Evolutionary conservation across 176 grass and related monocot species (phyloP).

Genomic region (Triticum urartu): DNA sequence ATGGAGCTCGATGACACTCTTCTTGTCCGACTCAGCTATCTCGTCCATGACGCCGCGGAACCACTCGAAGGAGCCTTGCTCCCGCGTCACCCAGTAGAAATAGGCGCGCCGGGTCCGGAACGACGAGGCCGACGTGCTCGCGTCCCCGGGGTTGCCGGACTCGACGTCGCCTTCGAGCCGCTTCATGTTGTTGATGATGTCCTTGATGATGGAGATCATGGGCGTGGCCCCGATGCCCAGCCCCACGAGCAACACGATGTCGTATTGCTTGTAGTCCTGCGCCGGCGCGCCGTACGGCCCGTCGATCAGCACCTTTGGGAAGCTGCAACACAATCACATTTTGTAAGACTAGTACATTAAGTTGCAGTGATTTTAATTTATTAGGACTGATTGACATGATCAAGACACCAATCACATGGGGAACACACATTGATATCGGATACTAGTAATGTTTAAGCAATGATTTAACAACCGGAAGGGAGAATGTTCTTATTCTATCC

Average conservation of each 20-base stretch:
- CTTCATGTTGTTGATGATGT: slow-evolving; percentile 87
- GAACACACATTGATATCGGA: neutral
- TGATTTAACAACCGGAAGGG: neutral
- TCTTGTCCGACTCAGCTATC: slow-evolving; percentile 79
- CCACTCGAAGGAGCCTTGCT: slow-evolving; percentile 95
- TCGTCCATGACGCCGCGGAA: slow-evolving; percentile 92
- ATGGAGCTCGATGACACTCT: slow-evolving; percentile 83
- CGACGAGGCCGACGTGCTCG: slow-evolving; percentile 2
- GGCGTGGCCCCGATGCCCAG: slow-evolving; percentile 88
- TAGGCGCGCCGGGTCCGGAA: slow-evolving; percentile 78
- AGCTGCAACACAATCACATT: slow-evolving; percentile 34
- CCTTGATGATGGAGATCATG: slow-evolving; percentile 92
- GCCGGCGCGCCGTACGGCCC: slow-evolving; percentile 80
- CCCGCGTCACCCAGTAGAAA: slow-evolving; percentile 94
- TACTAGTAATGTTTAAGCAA: too few species aligned
- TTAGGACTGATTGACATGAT: neutral
- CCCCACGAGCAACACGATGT: slow-evolving; percentile 74
- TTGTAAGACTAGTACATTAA: neutral
- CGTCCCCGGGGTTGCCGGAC: neutral
- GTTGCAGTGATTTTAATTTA: neutral
- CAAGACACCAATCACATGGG: neutral
- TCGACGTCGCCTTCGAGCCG: slow-evolving; percentile 49
- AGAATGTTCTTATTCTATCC: neutral
- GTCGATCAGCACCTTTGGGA: slow-evolving; percentile 80
- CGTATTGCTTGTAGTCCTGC: slow-evolving; percentile 94